These are phyloP conservation scores for Acanthamoeba healyi DNA, from an alignment of 208 protist species.

Conservation along the genomic window DNA sequence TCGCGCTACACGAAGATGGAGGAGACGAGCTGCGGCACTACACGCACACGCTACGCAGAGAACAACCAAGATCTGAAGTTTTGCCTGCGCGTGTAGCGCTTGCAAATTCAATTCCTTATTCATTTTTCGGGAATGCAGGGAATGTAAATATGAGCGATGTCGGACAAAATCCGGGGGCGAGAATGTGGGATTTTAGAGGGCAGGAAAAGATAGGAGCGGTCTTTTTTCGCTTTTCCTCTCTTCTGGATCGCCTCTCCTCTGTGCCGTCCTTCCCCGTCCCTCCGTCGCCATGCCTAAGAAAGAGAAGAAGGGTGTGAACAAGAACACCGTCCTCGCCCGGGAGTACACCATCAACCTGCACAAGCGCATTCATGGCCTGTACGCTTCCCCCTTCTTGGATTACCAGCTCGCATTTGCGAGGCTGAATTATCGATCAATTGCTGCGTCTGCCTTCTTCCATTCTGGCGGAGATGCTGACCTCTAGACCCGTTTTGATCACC, in stretches of 20 bases:
- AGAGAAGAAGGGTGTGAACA: constrained; percentile 80
- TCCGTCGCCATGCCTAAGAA: constrained; percentile 75
- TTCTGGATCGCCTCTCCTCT: constrained; percentile 55
- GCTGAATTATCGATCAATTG: too few relatives aligned
- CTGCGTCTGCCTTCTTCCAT: too few relatives aligned
- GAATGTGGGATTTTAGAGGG: neutral
- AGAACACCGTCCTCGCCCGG: constrained; percentile 89
- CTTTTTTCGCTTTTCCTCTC: constrained; percentile 62
- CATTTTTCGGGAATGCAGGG: too few relatives aligned
- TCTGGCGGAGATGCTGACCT: too few relatives aligned
- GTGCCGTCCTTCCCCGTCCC: constrained; percentile 2
- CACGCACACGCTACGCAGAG: too few relatives aligned
- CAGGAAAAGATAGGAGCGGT: neutral
- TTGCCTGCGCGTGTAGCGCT: too few relatives aligned
- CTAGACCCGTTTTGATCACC: too few relatives aligned
- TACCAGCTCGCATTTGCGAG: too few relatives aligned
- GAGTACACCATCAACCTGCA: constrained; percentile 98
- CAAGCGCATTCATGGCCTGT: constrained; percentile 95
- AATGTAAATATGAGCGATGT: neutral
- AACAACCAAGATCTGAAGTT: too few relatives aligned
- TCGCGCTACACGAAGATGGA: too few relatives aligned
- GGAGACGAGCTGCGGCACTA: too few relatives aligned
- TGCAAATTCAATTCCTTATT: too few relatives aligned
- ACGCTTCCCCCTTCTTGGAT: constrained; percentile 56
- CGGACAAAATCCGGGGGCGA: neutral